Evolutionary conservation across 139 green algal genomes (phyloP).

Genomic region (Tetratostichococcus sp.): DNA sequence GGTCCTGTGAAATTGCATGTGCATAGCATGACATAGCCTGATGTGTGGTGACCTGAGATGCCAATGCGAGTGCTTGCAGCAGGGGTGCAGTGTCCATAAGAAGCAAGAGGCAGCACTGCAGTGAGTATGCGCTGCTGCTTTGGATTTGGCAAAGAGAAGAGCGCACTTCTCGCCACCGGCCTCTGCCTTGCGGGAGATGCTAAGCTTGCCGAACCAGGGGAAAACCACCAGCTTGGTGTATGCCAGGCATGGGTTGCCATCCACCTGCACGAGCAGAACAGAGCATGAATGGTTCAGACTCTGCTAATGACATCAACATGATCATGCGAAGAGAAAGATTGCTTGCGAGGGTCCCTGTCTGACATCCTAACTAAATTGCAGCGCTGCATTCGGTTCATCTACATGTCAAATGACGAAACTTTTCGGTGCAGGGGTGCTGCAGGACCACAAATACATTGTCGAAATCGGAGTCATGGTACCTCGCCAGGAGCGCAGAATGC

Average conservation of each 20-base stretch:
- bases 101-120: not conserved
- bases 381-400: too few relatives aligned
- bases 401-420: too few relatives aligned
- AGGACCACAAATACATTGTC: too few relatives aligned
- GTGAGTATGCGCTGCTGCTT: not conserved
- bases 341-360: too few relatives aligned
- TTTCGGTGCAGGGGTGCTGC: too few relatives aligned
- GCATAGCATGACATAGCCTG: not conserved
- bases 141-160: not conserved
- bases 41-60: too few relatives aligned
- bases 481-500: conserved; percentile 85
- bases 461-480: too few relatives aligned
- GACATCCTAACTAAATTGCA: too few relatives aligned
- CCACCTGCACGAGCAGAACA: conserved; percentile 29
- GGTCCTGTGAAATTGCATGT: conserved; percentile 16
- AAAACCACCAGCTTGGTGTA: conserved; percentile 93
- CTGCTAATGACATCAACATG: too few relatives aligned
- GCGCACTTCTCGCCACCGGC: conserved; percentile 77
- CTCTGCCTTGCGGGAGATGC: conserved; percentile 57
- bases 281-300: too few relatives aligned
- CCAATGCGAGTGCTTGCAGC: too few relatives aligned
- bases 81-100: not conserved
- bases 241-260: conserved; percentile 91
- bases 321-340: too few relatives aligned
- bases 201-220: conserved; percentile 84